Evolutionary conservation across 345 rosid genomes (phyloP), one percentile per base, ranked within the genome.

Genomic region (Carallia brachiata): DNA sequence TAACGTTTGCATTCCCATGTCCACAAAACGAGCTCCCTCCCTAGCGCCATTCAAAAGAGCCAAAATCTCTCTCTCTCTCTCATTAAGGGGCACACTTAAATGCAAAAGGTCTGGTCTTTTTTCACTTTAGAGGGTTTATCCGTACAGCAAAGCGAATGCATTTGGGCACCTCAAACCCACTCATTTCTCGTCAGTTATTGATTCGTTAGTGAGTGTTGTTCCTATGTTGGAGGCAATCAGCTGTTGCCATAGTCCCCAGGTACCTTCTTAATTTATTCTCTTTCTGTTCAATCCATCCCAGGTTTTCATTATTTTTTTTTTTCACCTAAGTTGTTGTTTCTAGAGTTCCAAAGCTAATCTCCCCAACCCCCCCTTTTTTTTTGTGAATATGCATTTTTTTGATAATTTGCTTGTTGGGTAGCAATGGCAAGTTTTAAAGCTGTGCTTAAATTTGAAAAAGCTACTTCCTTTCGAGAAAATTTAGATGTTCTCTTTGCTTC

Each of bases 211-310:
- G 27, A 65, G 4, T 39, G 13, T 13, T 27, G 52, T 34, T 34
- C 54, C 58, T 69, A 83, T 87, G 88, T 62, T 86, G 86, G 92
- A 87, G 66, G 78, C 89, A 36, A 40, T 88, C 65, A 70, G 81
- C 68, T 82, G 77, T 70, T 80, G 80, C 66, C 82, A 78, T 60
- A 44, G 75, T 61, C 81, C 92, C 75, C 84, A 79, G 87, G 91
- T 89, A 71, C 66, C 2, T 23, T 15, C 58, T 15, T 72, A 65
- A 52, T 50, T 61, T 23, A 48, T 59, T 74, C 32, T 10, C 17
- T 69, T 40, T 30, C 23, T 36, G n/a, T 62, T 71, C 27, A 31
- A 36, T 67, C 23, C 0, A 23, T 23, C 23, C 7, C 47, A 13
- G 27, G 6, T 8, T 13, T 31, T 12, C 15, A 17, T 10, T 52